Base-by-base conservation (phyloP, 805 yeast species). In the Saccharomycopsis olivae region DNA sequence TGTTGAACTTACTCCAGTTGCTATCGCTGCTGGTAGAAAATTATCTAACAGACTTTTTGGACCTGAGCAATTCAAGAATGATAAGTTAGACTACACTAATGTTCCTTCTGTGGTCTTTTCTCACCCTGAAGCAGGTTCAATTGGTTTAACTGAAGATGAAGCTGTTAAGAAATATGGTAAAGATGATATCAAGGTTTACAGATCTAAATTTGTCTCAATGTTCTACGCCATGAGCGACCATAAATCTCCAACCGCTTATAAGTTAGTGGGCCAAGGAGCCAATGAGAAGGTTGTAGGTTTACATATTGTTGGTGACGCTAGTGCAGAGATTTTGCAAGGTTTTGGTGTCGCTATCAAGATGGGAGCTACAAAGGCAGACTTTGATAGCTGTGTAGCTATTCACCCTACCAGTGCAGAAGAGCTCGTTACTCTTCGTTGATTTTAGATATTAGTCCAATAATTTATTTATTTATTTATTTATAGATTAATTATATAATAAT, bases 331-430 rank as follows among this genome's bases (percentile, higher is more conserved):
- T 44, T 70, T 92, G 53, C 99, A 92, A 69, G 99, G 98, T 29
- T 92, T 92, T 55, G 98, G 97, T 44, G 98, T 88, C 40, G 98
- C 98, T 37, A 66, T 92, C 49, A 88, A 88, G 66, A 92, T 92
- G 98, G 99, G 99, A 25, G 98, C 98, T 31, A 92, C 99, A 28
- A 92, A 92, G 68, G 75, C 74, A 34, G 96, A 92, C 60, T 92
- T 92, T 50, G 99, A 92, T 63, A 77, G 66, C 59, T 84, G 94
- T 66, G 97, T 92, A 33, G 99, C 99, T 28, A 92, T 92, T 57
- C 99, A 92, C 59, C 99, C 99, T 48, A 92, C 98, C 2, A 76
- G 94, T 49, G 98, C 98, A 31, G 99, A 92, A 66, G 99, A 92
- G 65, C 63, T 92, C 37, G 99, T 92, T 29, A 92, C 99, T 17